A percentile compares a stretch with the other conserved stretches of the same genome.
Evolutionary conservation across 768 basidiomycete species (phyloP).

Genomic region (Lactarius trivialis): DNA sequence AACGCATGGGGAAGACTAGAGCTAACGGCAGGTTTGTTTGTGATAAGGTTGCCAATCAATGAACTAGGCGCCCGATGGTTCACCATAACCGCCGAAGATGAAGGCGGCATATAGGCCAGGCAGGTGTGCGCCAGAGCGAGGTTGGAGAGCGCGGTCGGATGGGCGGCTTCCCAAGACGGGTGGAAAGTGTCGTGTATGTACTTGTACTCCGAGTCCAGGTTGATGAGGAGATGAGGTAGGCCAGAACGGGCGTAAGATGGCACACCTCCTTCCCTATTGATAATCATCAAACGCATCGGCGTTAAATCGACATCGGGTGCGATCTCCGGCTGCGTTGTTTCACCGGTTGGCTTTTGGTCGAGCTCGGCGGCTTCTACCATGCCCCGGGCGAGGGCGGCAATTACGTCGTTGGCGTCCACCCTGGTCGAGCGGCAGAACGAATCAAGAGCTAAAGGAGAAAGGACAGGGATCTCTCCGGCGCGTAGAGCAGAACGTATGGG

Average conservation of each 20-base stretch:
- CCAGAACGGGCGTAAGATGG: constrained; percentile 96
- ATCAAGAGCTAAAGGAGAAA: constrained; percentile 89
- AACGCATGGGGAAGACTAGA: constrained; percentile 93
- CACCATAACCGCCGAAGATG: constrained; percentile 93
- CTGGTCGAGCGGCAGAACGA: constrained; percentile 83
- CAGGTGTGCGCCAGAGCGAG: constrained; percentile 80
- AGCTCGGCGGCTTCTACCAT: constrained; percentile 57
- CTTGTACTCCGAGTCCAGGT: constrained; percentile 78
- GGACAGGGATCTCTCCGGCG: constrained; percentile 93
- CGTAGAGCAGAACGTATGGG: constrained; percentile 83
- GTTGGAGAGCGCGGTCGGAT: constrained; percentile 85
- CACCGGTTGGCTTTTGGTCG: constrained; percentile 34
- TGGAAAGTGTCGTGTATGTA: constrained; percentile 85
- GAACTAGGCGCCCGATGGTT: constrained; percentile 94
- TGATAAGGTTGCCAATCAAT: constrained; percentile 94
- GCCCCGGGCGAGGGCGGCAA: constrained; percentile 79
- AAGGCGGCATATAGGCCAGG: constrained; percentile 84
- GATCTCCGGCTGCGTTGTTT: constrained; percentile 31
- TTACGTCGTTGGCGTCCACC: constrained; percentile 80
- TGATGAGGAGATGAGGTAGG: constrained; percentile 92
- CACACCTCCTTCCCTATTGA: constrained; percentile 93
- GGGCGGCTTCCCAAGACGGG: constrained; percentile 61
- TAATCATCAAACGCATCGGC: constrained; percentile 93
- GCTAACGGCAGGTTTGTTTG: constrained; percentile 94
- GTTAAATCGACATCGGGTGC: constrained; percentile 71